Percentiles rank a stretch among this genome's conserved stretches.
phyloP scores from a whole-genome alignment of 495 filamentous ascomycete species.

The Lophiostoma macrostomum region DNA sequence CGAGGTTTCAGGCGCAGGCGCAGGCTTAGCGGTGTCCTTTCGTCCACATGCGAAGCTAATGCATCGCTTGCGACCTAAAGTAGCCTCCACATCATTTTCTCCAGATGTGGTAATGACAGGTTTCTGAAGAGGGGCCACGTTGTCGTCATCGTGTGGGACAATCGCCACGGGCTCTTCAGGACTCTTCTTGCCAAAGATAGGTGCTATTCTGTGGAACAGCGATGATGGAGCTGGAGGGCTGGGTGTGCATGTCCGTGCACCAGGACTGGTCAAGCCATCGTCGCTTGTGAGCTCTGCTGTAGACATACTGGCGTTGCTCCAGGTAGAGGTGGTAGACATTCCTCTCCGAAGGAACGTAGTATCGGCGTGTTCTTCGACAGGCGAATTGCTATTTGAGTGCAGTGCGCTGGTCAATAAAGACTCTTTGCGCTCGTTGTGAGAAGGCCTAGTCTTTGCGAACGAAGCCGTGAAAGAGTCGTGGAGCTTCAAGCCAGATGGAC shows the following conservation, averaged over 20 bases:
- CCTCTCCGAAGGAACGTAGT: slow-evolving; percentile 6
- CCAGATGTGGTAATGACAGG: neutral
- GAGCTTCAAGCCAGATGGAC: slow-evolving; percentile 21
- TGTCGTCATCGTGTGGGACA: slow-evolving; percentile 36
- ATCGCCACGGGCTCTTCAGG: slow-evolving; percentile 28
- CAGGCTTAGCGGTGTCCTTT: slow-evolving; percentile 47
- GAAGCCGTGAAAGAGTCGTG: slow-evolving; percentile 17
- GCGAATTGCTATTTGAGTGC: slow-evolving; percentile 23
- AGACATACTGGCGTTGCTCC: slow-evolving; percentile 75
- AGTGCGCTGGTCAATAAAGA: slow-evolving; percentile 30
- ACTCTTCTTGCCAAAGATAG: slow-evolving; percentile 37
- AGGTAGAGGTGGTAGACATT: slow-evolving; percentile 62
- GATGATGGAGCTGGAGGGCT: slow-evolving; percentile 68
- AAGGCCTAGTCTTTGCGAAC: slow-evolving; percentile 23
- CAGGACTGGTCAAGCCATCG: slow-evolving; percentile 82
- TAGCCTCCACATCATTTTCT: slow-evolving; percentile 42
- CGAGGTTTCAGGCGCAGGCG: slow-evolving; percentile 26
- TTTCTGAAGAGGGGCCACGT: slow-evolving; percentile 29
- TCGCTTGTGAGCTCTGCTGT: slow-evolving; percentile 88
- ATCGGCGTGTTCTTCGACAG: slow-evolving; percentile 14
- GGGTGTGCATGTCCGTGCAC: slow-evolving; percentile 75
- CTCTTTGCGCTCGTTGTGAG: slow-evolving; percentile 20
- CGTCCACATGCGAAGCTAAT: slow-evolving; percentile 85
- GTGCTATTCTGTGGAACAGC: slow-evolving; percentile 34
- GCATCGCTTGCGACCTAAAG: slow-evolving; percentile 71